Conservation (phyloP, 192 early-diverging fungal species). For the Backusella morwellensis region DNA sequence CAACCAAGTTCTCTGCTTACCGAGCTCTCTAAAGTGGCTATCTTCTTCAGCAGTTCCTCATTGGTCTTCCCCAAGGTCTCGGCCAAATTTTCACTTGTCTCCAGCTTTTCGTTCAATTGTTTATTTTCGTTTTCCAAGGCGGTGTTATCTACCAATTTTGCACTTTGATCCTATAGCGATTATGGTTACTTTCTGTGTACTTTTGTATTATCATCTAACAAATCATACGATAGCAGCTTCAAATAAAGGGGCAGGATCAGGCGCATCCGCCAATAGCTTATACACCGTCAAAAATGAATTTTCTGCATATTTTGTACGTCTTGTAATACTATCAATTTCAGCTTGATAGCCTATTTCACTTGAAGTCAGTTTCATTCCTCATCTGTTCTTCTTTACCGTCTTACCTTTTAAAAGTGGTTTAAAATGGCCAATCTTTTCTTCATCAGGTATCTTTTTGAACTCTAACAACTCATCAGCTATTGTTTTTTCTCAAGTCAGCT, state of each 20-base stretch:
- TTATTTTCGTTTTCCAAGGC: conserved; percentile 54
- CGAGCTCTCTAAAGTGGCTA: conserved; percentile 59
- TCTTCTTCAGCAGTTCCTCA: conserved; percentile 48
- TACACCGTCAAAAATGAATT: conserved; percentile 80
- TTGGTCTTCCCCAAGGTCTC: conserved; percentile 48
- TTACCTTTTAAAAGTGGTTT: conserved; percentile 71
- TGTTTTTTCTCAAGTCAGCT: background rate
- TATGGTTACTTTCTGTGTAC: background rate
- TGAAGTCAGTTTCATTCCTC: background rate
- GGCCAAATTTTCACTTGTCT: conserved; percentile 42
- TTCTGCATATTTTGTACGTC: conserved; percentile 80
- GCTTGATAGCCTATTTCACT: conserved; percentile 70
- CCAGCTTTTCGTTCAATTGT: conserved; percentile 50
- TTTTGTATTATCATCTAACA: background rate
- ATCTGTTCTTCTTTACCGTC: background rate
- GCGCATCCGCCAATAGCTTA: conserved; percentile 75
- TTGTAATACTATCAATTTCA: conserved; percentile 89
- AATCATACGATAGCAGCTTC: conserved; percentile 50
- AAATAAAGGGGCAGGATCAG: conserved; percentile 78
- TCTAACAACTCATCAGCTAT: conserved; percentile 41
- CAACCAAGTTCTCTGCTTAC: conserved; percentile 20
- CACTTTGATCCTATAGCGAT: conserved; percentile 46
- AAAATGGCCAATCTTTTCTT: conserved; percentile 75
- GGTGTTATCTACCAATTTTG: conserved; percentile 44
- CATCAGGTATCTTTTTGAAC: conserved; percentile 77